Conservation (phyloP, 495 filamentous ascomycete species). For the Apiosordaria backusii region DNA sequence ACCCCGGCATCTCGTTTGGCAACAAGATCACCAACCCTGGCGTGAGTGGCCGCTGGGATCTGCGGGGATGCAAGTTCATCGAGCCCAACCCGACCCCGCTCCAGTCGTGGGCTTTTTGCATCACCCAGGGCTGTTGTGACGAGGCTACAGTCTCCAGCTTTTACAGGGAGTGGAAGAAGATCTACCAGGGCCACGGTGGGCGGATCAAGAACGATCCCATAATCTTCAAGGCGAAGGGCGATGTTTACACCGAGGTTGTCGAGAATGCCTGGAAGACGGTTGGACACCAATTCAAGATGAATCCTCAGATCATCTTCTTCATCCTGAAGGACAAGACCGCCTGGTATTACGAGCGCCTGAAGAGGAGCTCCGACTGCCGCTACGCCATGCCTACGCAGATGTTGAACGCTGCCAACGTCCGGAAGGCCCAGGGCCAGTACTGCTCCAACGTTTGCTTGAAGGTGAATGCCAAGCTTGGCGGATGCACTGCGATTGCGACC, state of each 20-base stretch:
- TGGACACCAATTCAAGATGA: constrained; percentile 13
- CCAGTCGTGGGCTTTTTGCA: constrained; percentile 63
- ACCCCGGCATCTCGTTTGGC: constrained; percentile 66
- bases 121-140: constrained; percentile 27
- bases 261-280: constrained; percentile 16
- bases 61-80: constrained; percentile 74
- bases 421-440: constrained; percentile 66
- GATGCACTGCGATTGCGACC: constrained; percentile 51
- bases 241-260: constrained; percentile 25
- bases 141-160: constrained; percentile 53
- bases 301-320: constrained; percentile 66
- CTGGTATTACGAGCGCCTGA: constrained; percentile 69
- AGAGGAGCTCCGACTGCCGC: constrained; percentile 79
- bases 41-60: constrained; percentile 74
- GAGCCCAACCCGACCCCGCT: constrained; percentile 55
- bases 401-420: constrained; percentile 58
- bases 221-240: background rate
- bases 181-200: constrained; percentile 72
- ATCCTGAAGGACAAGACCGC: constrained; percentile 64
- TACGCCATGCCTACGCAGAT: constrained; percentile 72
- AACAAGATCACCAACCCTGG: constrained; percentile 50
- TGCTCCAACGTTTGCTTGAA: constrained; percentile 90
- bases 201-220: constrained; percentile 45
- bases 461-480: constrained; percentile 93
- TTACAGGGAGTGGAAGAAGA: constrained; percentile 53